Conservation (phyloP, 305 asterid species). For the Rubia tinctorum region DNA sequence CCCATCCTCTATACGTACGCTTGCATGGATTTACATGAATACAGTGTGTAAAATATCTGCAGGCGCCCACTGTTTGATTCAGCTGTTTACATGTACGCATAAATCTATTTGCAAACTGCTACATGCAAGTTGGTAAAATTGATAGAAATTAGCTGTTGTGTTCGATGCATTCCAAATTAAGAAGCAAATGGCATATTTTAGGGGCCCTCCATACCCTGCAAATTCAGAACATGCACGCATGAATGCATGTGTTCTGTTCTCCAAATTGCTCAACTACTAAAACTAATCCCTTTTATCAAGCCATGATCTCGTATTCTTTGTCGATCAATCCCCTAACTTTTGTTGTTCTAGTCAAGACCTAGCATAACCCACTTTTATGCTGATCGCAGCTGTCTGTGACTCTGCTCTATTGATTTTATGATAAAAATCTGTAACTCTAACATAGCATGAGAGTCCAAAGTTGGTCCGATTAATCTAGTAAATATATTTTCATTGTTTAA, state of each 20-base stretch:
- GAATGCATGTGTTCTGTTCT: neutral
- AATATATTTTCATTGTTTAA: too few relatives aligned
- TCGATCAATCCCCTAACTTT: neutral
- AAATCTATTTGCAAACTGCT: neutral
- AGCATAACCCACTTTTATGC: neutral
- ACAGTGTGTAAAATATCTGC: neutral
- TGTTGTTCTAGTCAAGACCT: neutral
- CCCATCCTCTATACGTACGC: neutral
- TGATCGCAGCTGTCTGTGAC: too few relatives aligned
- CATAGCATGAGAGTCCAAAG: too few relatives aligned
- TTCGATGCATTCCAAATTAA: neutral
- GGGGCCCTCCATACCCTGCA: conserved; percentile 10
- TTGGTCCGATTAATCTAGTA: too few relatives aligned
- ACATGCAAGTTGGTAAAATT: neutral
- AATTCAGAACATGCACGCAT: neutral
- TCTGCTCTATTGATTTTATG: too few relatives aligned
- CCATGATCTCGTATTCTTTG: neutral
- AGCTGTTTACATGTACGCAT: neutral
- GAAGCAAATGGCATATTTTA: neutral
- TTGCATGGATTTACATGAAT: neutral
- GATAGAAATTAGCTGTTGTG: neutral
- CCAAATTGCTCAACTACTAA: neutral
- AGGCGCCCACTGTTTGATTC: neutral
- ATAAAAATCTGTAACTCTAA: too few relatives aligned
- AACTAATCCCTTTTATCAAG: neutral